These are phyloP conservation scores for Emmonsiellopsis sp. DNA, from an alignment of 2,329 filamentous ascomycete species.

Conservation along the genomic window DNA sequence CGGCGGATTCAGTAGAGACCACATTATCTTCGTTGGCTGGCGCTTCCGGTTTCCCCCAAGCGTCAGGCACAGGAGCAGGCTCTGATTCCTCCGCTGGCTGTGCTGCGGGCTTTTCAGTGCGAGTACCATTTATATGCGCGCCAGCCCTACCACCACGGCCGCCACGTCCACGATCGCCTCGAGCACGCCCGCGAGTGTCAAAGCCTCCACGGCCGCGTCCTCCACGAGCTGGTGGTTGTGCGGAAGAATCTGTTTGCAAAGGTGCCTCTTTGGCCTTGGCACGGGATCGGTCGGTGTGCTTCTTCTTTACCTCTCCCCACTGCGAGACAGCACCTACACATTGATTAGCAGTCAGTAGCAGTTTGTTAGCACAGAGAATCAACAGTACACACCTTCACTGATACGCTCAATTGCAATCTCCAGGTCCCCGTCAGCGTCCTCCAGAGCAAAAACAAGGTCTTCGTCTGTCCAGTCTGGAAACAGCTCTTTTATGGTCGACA, in stretches of 20 bases:
- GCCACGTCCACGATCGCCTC: slow-evolving; percentile 39
- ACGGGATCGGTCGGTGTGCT: slow-evolving; percentile 36
- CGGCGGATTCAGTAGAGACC: slow-evolving; percentile 13
- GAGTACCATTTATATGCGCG: slow-evolving; percentile 34
- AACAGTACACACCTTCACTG: slow-evolving; percentile 33
- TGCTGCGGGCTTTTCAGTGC: slow-evolving; percentile 23
- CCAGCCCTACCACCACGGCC: slow-evolving; percentile 36
- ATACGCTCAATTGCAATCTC: slow-evolving; percentile 42
- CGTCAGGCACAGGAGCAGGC: slow-evolving; percentile 7
- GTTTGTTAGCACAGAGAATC: not conserved
- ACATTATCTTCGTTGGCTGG: slow-evolving; percentile 17
- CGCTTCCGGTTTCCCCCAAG: slow-evolving; percentile 9
- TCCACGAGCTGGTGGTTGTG: slow-evolving; percentile 26
- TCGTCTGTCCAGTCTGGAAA: slow-evolving; percentile 94
- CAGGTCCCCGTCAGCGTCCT: slow-evolving; percentile 54
- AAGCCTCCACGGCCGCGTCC: slow-evolving; percentile 39
- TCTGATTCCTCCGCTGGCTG: slow-evolving; percentile 6
- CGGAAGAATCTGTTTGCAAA: slow-evolving; percentile 24
- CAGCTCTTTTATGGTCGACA: slow-evolving; percentile 78
- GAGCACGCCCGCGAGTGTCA: slow-evolving; percentile 36
- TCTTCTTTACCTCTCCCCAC: slow-evolving; percentile 46
- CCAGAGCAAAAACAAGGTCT: slow-evolving; percentile 83
- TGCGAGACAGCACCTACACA: slow-evolving; percentile 40
- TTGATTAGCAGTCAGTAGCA: slow-evolving; percentile 3
- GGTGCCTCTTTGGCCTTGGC: slow-evolving; percentile 37